Conservation (phyloP, 805 yeast species). For the Wickerhamiella galacta region DNA sequence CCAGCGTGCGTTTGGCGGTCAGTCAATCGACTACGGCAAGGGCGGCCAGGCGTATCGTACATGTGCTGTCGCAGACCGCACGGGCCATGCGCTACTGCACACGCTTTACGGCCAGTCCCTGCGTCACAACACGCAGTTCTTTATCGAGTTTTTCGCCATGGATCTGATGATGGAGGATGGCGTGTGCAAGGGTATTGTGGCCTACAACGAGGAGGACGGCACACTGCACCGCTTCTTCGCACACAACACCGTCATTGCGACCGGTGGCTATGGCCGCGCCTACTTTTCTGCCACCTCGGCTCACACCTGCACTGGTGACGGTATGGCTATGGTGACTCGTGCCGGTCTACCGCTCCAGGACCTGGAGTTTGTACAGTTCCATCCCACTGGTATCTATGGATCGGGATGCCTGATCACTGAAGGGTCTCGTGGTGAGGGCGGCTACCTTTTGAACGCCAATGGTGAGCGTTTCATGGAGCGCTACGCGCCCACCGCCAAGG, state of each 20-base stretch:
- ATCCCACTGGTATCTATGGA: constrained; percentile 98
- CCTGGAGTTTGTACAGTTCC: constrained; percentile 95
- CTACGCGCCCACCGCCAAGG: constrained; percentile 97
- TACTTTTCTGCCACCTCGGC: constrained; percentile 98
- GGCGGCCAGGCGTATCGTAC: constrained; percentile 99
- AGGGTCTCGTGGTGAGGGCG: constrained; percentile 99
- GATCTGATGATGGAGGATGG: constrained; percentile 91
- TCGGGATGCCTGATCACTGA: constrained; percentile 98
- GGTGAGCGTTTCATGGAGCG: constrained; percentile 99
- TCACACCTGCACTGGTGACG: constrained; percentile 99
- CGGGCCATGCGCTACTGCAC: constrained; percentile 94
- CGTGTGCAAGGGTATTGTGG: constrained; percentile 90
- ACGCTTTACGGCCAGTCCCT: constrained; percentile 91
- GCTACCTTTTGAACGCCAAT: constrained; percentile 84
- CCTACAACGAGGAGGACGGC: constrained; percentile 98
- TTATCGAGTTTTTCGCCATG: constrained; percentile 92
- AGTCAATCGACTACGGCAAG: constrained; percentile 84
- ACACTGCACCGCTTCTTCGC: constrained; percentile 95
- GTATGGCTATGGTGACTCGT: constrained; percentile 94
- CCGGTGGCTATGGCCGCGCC: constrained; percentile 98
- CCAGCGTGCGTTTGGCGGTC: constrained; percentile 99
- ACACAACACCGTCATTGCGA: constrained; percentile 89
- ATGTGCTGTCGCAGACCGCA: constrained; percentile 98
- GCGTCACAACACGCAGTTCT: constrained; percentile 93
- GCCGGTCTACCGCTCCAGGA: constrained; percentile 98